These are phyloP conservation scores for Starmerella bombicola DNA, from an alignment of 805 yeast genomes.

Conservation along the genomic window DNA sequence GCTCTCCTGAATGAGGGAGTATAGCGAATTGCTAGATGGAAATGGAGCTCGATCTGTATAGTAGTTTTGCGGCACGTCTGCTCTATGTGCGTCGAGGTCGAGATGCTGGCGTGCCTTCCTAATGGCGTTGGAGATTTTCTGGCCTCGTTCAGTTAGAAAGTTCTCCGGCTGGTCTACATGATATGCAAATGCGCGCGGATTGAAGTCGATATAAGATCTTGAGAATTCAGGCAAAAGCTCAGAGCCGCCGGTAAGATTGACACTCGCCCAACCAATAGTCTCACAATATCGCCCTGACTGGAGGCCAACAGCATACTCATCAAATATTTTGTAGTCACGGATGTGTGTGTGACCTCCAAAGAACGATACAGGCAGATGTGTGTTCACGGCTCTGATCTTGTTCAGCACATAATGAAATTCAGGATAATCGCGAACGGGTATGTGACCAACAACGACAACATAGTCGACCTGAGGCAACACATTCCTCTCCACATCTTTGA, in stretches of 20 bases:
- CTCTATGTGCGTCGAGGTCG: slow-evolving; percentile 43
- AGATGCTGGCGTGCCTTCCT: slow-evolving; percentile 36
- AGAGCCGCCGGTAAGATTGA: slow-evolving; percentile 28
- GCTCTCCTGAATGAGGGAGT: slow-evolving; percentile 42
- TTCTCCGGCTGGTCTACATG: slow-evolving; percentile 31
- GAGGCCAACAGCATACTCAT: slow-evolving; percentile 52
- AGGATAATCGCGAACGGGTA: slow-evolving; percentile 51
- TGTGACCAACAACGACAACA: slow-evolving; percentile 61
- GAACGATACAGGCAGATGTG: slow-evolving; percentile 56
- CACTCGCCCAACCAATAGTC: slow-evolving; percentile 71
- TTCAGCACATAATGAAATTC: slow-evolving; percentile 40
- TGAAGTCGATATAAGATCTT: slow-evolving; percentile 75
- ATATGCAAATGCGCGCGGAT: slow-evolving; percentile 49
- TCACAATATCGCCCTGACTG: slow-evolving; percentile 89
- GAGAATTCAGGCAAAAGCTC: slow-evolving; percentile 26
- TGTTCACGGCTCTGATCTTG: slow-evolving; percentile 45
- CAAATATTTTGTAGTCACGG: slow-evolving; percentile 63
- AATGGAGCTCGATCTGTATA: slow-evolving; percentile 56
- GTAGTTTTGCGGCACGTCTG: slow-evolving; percentile 54
- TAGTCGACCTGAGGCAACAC: slow-evolving; percentile 41
- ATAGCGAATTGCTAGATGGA: slow-evolving; percentile 44
- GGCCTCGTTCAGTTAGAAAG: slow-evolving; percentile 49
- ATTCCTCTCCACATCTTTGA: slow-evolving; percentile 31
- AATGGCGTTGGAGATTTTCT: slow-evolving; percentile 36
- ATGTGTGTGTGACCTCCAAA: slow-evolving; percentile 93